Conservation (phyloP, 352 stramenopile species). For the Globisporangium nagaii region DNA sequence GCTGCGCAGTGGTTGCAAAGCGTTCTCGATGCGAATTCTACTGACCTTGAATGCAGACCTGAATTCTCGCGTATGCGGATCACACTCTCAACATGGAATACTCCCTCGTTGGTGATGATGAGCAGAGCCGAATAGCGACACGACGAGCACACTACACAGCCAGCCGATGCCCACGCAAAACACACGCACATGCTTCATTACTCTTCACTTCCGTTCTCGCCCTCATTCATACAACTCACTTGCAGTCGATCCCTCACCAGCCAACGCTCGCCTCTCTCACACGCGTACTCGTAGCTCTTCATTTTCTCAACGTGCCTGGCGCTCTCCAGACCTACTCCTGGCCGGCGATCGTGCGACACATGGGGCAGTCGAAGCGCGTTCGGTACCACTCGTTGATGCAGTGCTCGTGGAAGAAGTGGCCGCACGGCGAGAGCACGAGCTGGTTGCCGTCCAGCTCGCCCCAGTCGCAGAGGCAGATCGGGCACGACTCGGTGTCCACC, state of each 20-base stretch:
- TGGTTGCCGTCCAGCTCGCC: constrained; percentile 77
- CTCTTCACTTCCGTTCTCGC: too few relatives aligned
- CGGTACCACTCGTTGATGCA: constrained; percentile 89
- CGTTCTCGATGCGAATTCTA: too few relatives aligned
- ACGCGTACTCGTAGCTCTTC: not conserved
- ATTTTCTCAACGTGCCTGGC: too few relatives aligned
- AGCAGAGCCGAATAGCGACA: too few relatives aligned
- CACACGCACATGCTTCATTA: too few relatives aligned
- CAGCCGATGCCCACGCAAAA: too few relatives aligned
- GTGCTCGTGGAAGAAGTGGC: constrained; percentile 85
- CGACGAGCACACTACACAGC: too few relatives aligned
- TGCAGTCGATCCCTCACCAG: not conserved
- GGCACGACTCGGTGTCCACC: constrained; percentile 75
- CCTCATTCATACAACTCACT: too few relatives aligned
- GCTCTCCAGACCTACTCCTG: constrained; percentile 17
- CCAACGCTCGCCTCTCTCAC: not conserved
- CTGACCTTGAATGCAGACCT: not conserved
- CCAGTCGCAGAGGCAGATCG: constrained; percentile 84
- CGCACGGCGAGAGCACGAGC: constrained; percentile 73
- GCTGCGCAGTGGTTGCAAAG: not conserved
- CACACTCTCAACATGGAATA: too few relatives aligned
- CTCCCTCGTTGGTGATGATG: too few relatives aligned
- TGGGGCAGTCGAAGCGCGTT: constrained; percentile 84
- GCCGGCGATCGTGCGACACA: constrained; percentile 80
- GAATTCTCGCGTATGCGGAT: too few relatives aligned